Base-by-base conservation (phyloP, 2,329 filamentous ascomycete genomes). In the Calonectria leucothoes region DNA sequence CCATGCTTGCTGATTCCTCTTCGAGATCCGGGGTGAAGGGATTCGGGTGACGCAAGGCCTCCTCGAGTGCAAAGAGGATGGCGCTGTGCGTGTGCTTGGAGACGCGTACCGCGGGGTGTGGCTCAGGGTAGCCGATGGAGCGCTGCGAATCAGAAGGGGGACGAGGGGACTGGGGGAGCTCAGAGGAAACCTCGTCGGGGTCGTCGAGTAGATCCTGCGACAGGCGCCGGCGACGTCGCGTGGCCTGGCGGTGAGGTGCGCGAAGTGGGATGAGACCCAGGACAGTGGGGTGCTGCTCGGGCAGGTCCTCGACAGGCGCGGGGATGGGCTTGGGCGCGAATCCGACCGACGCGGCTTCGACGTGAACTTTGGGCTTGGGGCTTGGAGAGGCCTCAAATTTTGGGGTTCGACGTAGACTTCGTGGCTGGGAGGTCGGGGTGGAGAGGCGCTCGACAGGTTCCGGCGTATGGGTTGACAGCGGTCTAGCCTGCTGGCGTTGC, bases 1-100 rank as follows among this genome's bases (percentile, higher is more conserved):
- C 94, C 96, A 99, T 98, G 81, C 92, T 91, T 79, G 96, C 94
- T 90, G 94, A 94, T 87, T 98, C 94, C 88, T 99, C 97, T 74
- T 93, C 90, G 78, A 93, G 87, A 84, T 98, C 95, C 29, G 94
- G 90, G 11, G 95, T 97, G 85, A 98, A 97, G 63, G 92, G 88
- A 77, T 95, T 91, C 2, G 96, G 95, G 59, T 93, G 91, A 78
- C 96, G 93, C 78, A 98, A 90, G 45, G 95, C 95, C 87, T 97
- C 95, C 87, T 98, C 96, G 71, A 98, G 91, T 45, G 95, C 92
- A 88, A 94, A 98, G 80, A 98, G 93, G 82, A 99, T 96, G 45
- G 97, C 96, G 84, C 94, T 94, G 76, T 95, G 94, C 59, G 95
- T 98, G 77, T 94, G 92, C 79, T 92, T 93, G 61, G 95, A 98